Evolutionary conservation across 352 stramenopile genomes (phyloP).

Genomic region (Blastocystis sp.): DNA sequence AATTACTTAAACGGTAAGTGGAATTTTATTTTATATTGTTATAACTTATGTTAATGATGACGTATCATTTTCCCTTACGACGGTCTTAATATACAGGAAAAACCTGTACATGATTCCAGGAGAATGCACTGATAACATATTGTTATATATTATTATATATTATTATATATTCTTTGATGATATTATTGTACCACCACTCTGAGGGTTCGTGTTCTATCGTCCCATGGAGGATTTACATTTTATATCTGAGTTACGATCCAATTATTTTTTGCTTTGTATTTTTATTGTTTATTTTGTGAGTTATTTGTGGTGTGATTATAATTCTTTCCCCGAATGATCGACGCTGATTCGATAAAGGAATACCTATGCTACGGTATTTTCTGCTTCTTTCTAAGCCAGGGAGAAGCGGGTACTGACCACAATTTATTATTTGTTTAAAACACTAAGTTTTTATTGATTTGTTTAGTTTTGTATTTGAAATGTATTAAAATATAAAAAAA

Average conservation of each 20-base stretch:
- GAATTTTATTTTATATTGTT: constrained; percentile 3
- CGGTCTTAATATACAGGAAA: constrained; percentile 38
- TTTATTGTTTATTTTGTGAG: constrained; percentile 36
- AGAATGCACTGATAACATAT: constrained; percentile 26
- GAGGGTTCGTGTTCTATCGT: background rate
- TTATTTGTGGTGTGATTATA: constrained; percentile 36
- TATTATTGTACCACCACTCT: constrained; percentile 36
- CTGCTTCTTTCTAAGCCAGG: constrained; percentile 35
- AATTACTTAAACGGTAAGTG: constrained; percentile 19
- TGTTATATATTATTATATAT: constrained; percentile 11
- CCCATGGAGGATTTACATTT: constrained; percentile 4
- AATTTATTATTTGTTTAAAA: constrained; percentile 21
- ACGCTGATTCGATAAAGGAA: constrained; percentile 38
- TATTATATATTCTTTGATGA: constrained; percentile 16
- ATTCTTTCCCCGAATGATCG: constrained; percentile 40
- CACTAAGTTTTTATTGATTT: constrained; percentile 28
- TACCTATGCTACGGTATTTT: too few relatives aligned
- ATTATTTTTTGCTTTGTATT: constrained; percentile 10
- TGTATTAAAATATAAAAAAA: too few relatives aligned
- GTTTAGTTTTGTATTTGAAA: constrained; percentile 20
- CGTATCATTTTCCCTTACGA: constrained; percentile 34
- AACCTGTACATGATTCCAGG: constrained; percentile 33
- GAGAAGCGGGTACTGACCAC: constrained; percentile 28
- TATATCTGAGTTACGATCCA: constrained; percentile 1
- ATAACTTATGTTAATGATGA: constrained; percentile 25